Conservation (phyloP, 108 stramenopile species). For the Pseudonitzschia delicatissima region DNA sequence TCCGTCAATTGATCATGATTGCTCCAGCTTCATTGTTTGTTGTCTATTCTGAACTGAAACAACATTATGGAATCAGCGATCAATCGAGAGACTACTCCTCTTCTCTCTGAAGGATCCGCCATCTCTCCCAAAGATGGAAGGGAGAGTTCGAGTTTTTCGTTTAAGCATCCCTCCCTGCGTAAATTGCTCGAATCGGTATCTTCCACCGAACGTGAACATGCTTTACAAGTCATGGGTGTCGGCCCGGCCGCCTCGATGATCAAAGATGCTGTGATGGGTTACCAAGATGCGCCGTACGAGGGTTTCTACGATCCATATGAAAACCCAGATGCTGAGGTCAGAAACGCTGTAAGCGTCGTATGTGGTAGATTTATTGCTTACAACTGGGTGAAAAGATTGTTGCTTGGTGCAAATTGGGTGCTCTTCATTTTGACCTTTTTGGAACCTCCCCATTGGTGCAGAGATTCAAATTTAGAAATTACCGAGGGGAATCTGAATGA, state of each 20-base stretch:
- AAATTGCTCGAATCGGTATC: neutral
- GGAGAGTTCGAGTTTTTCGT: neutral
- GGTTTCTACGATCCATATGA: constrained; percentile 60
- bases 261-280: constrained; percentile 62
- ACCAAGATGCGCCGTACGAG: constrained; percentile 34
- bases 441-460: constrained; percentile 81
- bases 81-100: neutral
- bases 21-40: too few relatives aligned
- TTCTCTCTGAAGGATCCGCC: neutral
- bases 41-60: too few relatives aligned
- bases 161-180: neutral
- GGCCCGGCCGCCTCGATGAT: constrained; percentile 61
- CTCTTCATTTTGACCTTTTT: constrained; percentile 57
- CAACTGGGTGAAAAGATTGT: constrained; percentile 22
- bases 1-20: too few relatives aligned
- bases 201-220: constrained; percentile 26
- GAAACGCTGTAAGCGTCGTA: constrained; percentile 35
- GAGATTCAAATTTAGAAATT: constrained; percentile 21
- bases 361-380: constrained; percentile 38
- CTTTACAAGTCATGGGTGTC: constrained; percentile 31
- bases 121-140: neutral
- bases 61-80: too few relatives aligned
- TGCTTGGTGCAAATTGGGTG: constrained; percentile 30
- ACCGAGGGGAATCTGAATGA: neutral
- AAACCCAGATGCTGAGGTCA: constrained; percentile 12